Evolutionary conservation across 352 stramenopile genomes (phyloP).

Genomic region (Phytophthora colocasiae): DNA sequence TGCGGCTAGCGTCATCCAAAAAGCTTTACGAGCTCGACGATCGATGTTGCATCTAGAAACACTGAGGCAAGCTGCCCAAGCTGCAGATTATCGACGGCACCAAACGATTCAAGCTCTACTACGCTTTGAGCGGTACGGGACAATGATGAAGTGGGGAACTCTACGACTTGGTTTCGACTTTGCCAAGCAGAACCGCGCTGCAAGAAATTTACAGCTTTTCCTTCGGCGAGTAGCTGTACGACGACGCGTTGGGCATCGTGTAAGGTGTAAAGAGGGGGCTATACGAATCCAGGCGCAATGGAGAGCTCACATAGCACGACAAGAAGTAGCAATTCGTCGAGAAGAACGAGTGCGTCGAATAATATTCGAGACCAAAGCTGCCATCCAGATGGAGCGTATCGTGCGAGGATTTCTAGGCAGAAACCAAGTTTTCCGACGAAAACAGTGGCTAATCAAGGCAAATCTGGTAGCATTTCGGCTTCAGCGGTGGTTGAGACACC

Average conservation of each 20-base stretch:
- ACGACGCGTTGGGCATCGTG: conserved; percentile 33
- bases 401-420: conserved; percentile 37
- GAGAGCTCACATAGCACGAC: conserved; percentile 34
- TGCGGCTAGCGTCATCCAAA: conserved; percentile 59
- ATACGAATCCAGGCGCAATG: conserved; percentile 46
- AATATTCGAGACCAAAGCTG: conserved; percentile 27
- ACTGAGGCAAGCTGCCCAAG: conserved; percentile 49
- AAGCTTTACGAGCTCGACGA: conserved; percentile 44
- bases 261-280: conserved; percentile 32
- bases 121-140: conserved; percentile 62
- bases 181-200: conserved; percentile 52
- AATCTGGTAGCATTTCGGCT: conserved; percentile 1
- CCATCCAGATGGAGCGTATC: conserved; percentile 38
- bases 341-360: conserved; percentile 9
- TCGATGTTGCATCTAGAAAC: conserved; percentile 39
- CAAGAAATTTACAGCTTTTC: conserved; percentile 58
- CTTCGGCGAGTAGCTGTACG: conserved; percentile 47
- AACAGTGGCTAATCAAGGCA: conserved; percentile 31
- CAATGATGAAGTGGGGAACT: conserved; percentile 61
- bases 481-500: conserved; percentile 39
- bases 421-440: conserved; percentile 13
- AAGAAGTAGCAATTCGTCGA: conserved; percentile 25
- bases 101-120: conserved; percentile 59
- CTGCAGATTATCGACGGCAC: conserved; percentile 47
- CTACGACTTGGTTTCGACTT: conserved; percentile 67